Evolutionary conservation across 2,329 filamentous ascomycete genomes (phyloP).

Genomic region (Teratosphaeria epicoccoides): DNA sequence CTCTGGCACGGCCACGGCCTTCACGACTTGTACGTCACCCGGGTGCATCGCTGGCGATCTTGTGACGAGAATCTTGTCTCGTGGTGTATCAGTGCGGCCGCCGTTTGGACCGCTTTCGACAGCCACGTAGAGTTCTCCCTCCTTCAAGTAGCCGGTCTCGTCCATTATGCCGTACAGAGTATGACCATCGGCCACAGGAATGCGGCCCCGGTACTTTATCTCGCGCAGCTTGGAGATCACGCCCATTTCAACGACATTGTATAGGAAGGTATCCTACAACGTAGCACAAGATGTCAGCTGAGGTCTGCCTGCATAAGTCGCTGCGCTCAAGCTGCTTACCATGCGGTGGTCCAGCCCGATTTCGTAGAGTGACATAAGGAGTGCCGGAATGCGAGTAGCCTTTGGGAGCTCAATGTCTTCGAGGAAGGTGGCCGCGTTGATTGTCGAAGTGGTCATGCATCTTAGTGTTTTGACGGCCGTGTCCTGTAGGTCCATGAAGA

Average conservation of each 20-base stretch:
- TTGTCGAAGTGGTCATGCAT: conserved; percentile 44
- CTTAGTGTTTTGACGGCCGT: conserved; percentile 52
- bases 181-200: conserved; percentile 58
- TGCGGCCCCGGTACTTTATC: conserved; percentile 69
- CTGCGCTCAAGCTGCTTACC: not conserved
- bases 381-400: conserved; percentile 47
- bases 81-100: conserved; percentile 21
- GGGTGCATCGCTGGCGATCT: conserved; percentile 74
- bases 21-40: conserved; percentile 62
- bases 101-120: conserved; percentile 34
- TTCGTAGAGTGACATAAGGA: conserved; percentile 50
- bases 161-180: conserved; percentile 79
- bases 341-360: conserved; percentile 53
- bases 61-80: conserved; percentile 52
- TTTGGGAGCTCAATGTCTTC: conserved; percentile 51
- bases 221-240: conserved; percentile 61
- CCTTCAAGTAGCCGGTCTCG: conserved; percentile 57
- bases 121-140: conserved; percentile 58
- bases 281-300: not conserved
- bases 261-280: conserved; percentile 54
- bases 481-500: conserved; percentile 56
- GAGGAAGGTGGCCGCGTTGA: conserved; percentile 58
- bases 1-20: conserved; percentile 47
- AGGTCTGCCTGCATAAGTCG: not conserved
- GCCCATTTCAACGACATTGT: conserved; percentile 57